Conservation (phyloP, 768 basidiomycete genomes). For the Serendipita vermifera region DNA sequence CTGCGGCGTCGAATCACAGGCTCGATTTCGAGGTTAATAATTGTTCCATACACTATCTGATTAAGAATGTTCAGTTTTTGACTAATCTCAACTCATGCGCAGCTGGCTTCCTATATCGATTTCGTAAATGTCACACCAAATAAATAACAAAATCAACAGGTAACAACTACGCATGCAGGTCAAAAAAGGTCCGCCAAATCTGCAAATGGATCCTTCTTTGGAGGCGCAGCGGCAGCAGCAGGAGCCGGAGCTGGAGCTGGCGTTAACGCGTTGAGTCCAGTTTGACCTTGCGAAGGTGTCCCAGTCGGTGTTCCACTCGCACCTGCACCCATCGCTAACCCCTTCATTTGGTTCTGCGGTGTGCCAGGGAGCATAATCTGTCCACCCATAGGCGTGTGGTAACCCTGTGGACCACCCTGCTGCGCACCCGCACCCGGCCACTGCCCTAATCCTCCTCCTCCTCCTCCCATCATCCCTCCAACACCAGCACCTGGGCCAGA, state of each 20-base stretch:
- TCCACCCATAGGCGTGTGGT: slow-evolving; percentile 23
- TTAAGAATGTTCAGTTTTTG: no score
- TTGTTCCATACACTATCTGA: no score
- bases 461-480: no score
- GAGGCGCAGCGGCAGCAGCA: slow-evolving; percentile 24
- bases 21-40: no score
- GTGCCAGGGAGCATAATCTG: slow-evolving; percentile 35
- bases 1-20: no score
- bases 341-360: slow-evolving; percentile 20
- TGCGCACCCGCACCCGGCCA: no score
- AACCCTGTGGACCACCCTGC: slow-evolving; percentile 15
- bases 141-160: no score
- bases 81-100: no score
- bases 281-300: slow-evolving; percentile 11
- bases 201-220: slow-evolving; percentile 66
- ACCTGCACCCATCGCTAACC: slow-evolving; percentile 11
- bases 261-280: slow-evolving; percentile 16
- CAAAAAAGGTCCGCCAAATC: slow-evolving; percentile 69
- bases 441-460: no score
- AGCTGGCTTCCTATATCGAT: no score
- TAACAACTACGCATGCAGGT: not conserved
- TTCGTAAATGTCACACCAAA: no score
- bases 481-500: no score
- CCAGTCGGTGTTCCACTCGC: slow-evolving; percentile 8
- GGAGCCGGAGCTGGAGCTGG: slow-evolving; percentile 14